Evolutionary conservation across 2,329 filamentous ascomycete genomes (phyloP), one percentile per base, ranked within the genome.

Genomic region (Neopestalotiopsis sp.): DNA sequence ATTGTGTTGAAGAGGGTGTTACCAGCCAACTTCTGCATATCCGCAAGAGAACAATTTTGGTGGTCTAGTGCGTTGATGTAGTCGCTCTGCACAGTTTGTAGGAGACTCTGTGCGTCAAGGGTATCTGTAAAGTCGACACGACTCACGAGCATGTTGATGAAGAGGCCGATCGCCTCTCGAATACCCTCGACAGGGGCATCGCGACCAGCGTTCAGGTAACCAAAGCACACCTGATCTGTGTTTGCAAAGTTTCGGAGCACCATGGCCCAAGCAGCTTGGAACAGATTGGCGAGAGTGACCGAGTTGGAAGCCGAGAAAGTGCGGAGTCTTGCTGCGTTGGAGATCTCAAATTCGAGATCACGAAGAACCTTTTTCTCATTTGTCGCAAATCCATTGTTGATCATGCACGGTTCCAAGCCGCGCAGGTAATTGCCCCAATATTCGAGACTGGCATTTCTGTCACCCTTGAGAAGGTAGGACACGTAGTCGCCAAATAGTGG

Each of bases 81-180:
- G 67, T 86, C 81, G 13, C 77, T 75, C 57, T 87, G 85, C 0
- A 86, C 78, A 12, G 76, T 76, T 38, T 82, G 81, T 0, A 86
- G 76, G 0, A 82, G 74, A 12, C 84, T 80, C 2, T 74, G 69
- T 10, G 87, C 73, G 13, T 78, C 67, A 1, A 68, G 62, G 60
- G 79, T 67, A 72, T 77, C 67, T 62, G 76, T 68, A 74, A 85
- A 71, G 67, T 78, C 74, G 4, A 87, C 78, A 5, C 83, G 81
- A 69, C 83, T 87, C 60, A 86, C 83, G 2, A 89, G 80, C 82
- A 88, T 87, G 67, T 87, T 88, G 69, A 89, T 85, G 62, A 88
- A 85, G 10, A 82, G 80, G 0, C 88, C 87, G 12, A 86, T 81
- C 1, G 85, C 82, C 2, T 83, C 78, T 2, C 84, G 79, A 12